phyloP scores from a whole-genome alignment of 306 rosid genomes.

The Pachyrhizus erosus region DNA sequence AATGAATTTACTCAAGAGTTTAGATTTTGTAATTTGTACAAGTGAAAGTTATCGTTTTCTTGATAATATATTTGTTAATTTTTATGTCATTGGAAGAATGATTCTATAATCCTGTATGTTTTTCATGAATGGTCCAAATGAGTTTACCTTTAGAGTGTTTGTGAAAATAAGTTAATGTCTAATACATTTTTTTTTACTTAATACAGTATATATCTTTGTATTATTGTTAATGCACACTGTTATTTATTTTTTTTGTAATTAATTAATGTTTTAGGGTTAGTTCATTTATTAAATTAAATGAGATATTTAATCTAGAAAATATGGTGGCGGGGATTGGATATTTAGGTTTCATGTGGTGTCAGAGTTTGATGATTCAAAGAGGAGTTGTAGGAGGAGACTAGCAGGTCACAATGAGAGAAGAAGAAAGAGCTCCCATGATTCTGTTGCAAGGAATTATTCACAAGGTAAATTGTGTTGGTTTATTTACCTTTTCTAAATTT shows the following conservation, averaged over 20 bases:
- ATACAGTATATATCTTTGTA: not conserved
- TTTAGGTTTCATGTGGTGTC: conserved; percentile 87
- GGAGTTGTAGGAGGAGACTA: conserved; percentile 91
- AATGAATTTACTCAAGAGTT: not conserved
- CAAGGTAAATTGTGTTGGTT: conserved; percentile 51
- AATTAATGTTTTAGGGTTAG: not conserved
- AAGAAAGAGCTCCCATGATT: conserved; percentile 86
- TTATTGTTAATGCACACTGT: not conserved
- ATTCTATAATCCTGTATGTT: not conserved
- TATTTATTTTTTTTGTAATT: not conserved
- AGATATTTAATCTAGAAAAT: conserved; percentile 12
- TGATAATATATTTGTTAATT: not conserved
- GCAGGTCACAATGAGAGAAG: conserved; percentile 98
- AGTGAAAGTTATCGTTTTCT: not conserved
- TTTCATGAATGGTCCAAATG: not conserved
- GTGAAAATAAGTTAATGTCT: not conserved
- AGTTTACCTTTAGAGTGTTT: not conserved
- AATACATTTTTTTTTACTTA: not conserved
- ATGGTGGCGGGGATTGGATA: not conserved
- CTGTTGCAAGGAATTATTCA: conserved; percentile 60
- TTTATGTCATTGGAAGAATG: not conserved
- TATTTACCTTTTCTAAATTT: not conserved
- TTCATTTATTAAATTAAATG: not conserved
- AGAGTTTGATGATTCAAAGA: conserved; percentile 90
- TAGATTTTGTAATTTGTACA: not conserved